Conservation (phyloP, 139 green algal species). For the Dunaliella sp. region DNA sequence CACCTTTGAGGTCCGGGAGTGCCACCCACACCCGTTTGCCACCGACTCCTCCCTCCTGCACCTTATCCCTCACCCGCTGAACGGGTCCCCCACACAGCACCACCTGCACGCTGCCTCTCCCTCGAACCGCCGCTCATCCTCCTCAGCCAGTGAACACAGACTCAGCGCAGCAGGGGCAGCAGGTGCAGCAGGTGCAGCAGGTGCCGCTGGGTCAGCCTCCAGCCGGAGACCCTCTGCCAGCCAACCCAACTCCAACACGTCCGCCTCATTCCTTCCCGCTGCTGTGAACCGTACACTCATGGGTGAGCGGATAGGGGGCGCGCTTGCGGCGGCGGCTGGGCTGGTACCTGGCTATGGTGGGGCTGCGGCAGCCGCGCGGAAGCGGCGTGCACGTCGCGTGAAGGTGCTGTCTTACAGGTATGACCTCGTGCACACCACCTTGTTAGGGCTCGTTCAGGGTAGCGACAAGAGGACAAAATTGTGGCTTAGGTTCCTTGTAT, state of each 20-base stretch:
- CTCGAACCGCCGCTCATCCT: neutral
- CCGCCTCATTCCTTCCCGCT: neutral
- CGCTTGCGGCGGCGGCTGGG: neutral
- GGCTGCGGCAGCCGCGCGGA: neutral
- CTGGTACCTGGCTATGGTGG: neutral
- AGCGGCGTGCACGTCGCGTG: neutral
- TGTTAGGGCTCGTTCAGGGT: no score
- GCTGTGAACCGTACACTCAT: neutral
- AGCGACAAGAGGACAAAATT: no score
- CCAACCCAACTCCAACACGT: no score
- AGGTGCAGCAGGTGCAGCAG: neutral
- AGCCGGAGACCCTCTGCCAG: no score
- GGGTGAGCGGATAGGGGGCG: neutral
- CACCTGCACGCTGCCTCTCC: neutral
- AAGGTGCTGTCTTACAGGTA: conserved; percentile 13
- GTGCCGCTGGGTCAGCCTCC: no score
- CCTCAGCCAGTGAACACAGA: neutral
- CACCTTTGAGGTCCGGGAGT: conserved; percentile 18
- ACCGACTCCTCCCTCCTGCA: neutral
- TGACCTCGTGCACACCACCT: no score
- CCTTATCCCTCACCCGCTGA: neutral
- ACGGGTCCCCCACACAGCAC: neutral
- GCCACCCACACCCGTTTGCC: neutral
- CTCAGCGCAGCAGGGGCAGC: neutral
- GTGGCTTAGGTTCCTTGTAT: no score